Conservation (phyloP, 257 asterid genomes). For the Nicotiana obtusifolia region DNA sequence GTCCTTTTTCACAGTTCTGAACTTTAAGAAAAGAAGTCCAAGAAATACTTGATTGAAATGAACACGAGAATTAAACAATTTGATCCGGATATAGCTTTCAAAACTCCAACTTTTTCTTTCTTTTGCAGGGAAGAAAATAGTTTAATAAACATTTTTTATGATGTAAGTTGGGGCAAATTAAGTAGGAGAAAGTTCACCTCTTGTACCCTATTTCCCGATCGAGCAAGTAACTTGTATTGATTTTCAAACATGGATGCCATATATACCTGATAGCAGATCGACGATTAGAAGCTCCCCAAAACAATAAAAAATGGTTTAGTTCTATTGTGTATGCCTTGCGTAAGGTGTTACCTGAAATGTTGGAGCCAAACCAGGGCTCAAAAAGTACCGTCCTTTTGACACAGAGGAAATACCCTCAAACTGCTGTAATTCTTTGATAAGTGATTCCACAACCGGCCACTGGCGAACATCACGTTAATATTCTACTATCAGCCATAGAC, state of each 20-base stretch:
- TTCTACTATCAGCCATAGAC: background rate
- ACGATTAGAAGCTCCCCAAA: background rate
- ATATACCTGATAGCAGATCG: slow-evolving; percentile 49
- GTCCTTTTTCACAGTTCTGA: too few species aligned
- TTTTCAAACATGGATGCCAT: slow-evolving; percentile 80
- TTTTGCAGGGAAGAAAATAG: too few species aligned
- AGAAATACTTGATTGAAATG: background rate
- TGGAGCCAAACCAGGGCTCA: slow-evolving; percentile 97
- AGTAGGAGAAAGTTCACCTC: slow-evolving; percentile 44
- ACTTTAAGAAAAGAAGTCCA: too few species aligned
- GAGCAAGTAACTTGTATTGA: slow-evolving; percentile 93
- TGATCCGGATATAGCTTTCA: background rate
- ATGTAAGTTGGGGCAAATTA: background rate
- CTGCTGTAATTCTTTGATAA: slow-evolving; percentile 59
- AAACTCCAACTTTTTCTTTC: background rate
- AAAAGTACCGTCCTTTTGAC: slow-evolving; percentile 70
- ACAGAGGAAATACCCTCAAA: slow-evolving; percentile 74
- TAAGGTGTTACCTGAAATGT: slow-evolving; percentile 68
- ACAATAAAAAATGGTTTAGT: background rate
- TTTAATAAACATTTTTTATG: background rate
- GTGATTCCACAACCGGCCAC: slow-evolving; percentile 89
- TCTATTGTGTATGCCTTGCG: background rate
- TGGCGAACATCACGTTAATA: slow-evolving; percentile 18
- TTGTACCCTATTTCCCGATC: slow-evolving; percentile 84
- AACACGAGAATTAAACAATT: background rate